These are phyloP conservation scores for Butyriboletus loyo DNA, from an alignment of 768 basidiomycete genomes.

Conservation along the genomic window DNA sequence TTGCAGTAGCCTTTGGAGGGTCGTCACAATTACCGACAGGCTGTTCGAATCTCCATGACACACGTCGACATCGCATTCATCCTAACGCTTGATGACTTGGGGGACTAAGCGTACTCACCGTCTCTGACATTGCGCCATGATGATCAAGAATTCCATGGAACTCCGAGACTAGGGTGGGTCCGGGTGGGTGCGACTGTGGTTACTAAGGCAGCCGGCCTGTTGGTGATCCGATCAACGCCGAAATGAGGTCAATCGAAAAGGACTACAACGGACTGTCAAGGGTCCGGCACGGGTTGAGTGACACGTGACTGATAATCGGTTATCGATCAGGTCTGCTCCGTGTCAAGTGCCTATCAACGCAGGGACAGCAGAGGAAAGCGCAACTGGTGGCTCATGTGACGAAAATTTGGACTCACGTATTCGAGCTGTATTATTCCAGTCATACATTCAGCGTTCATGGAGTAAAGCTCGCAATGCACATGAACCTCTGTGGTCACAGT, in stretches of 20 bases:
- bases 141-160: too few relatives aligned
- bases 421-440: neutral
- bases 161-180: neutral
- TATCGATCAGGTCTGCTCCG: too few relatives aligned
- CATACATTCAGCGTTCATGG: too few relatives aligned
- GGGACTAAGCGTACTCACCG: neutral
- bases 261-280: too few relatives aligned
- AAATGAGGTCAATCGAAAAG: neutral
- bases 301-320: too few relatives aligned
- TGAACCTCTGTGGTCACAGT: too few relatives aligned
- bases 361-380: neutral
- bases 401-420: neutral
- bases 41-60: neutral
- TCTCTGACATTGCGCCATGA: neutral
- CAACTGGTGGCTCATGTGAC: neutral
- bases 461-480: too few relatives aligned
- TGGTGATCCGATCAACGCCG: neutral
- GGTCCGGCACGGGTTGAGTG: too few relatives aligned
- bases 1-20: neutral
- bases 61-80: neutral
- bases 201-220: too few relatives aligned
- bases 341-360: too few relatives aligned
- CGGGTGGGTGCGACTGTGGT: too few relatives aligned
- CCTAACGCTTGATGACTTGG: neutral
- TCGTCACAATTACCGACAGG: neutral